These are phyloP conservation scores for Perkinsus marinus DNA, from an alignment of 169 alveolate species.

Conservation along the genomic window DNA sequence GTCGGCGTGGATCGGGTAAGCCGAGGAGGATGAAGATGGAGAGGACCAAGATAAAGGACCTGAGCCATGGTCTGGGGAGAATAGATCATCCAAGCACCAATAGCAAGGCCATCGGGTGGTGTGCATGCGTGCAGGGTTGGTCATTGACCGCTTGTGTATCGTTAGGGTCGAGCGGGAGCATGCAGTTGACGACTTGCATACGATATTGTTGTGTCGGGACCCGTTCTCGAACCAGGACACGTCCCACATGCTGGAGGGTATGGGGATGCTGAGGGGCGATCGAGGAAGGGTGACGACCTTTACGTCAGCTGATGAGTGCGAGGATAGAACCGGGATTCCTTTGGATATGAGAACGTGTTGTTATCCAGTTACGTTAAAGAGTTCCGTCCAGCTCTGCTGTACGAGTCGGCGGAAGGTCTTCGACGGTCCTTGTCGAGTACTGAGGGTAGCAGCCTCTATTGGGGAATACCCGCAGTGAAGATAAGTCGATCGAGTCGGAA, in stretches of 20 bases:
- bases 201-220: not conserved
- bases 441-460: not conserved
- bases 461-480: not conserved
- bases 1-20: not conserved
- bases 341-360: not conserved
- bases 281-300: not conserved
- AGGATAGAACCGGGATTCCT: not conserved
- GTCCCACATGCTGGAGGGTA: not conserved
- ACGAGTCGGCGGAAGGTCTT: not conserved
- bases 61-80: not conserved
- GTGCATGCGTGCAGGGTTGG: not conserved
- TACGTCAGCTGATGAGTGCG: not conserved
- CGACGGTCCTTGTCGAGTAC: not conserved
- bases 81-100: not conserved
- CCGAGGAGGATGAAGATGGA: not conserved
- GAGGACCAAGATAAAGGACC: not conserved
- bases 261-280: not conserved
- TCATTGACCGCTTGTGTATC: not conserved
- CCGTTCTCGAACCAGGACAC: not conserved
- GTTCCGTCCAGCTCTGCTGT: not conserved
- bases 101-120: not conserved
- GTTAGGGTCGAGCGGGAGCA: not conserved
- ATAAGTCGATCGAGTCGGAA: not conserved
- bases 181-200: not conserved
- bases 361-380: not conserved